Evolutionary conservation across 306 rosid genomes (phyloP).

Genomic region (Dicorynia guianensis): DNA sequence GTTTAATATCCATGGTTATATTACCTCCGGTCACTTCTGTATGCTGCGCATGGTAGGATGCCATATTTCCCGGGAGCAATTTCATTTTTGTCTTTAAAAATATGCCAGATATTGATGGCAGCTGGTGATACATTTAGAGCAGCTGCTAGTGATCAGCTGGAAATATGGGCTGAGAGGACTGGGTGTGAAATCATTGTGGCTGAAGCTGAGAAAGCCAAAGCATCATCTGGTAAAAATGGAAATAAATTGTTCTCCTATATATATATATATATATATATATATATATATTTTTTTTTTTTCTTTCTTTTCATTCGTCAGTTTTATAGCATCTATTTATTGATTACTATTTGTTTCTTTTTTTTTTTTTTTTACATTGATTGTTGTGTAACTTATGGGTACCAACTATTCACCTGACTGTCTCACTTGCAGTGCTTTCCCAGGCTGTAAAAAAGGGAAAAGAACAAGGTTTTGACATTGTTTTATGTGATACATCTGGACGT

Average conservation of each 20-base stretch:
- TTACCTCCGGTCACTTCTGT: conserved; percentile 23
- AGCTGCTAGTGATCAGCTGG: conserved; percentile 97
- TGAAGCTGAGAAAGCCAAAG: conserved; percentile 84
- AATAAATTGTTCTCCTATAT: conserved; percentile 3
- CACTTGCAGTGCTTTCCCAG: conserved; percentile 84
- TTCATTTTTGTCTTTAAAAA: conserved; percentile 42
- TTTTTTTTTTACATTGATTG: background rate
- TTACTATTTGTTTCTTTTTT: background rate
- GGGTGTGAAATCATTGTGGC: conserved; percentile 93
- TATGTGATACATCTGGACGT: conserved; percentile 98
- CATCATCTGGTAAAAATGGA: conserved; percentile 70
- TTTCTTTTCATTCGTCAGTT: conserved; percentile 17
- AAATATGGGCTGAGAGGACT: conserved; percentile 98
- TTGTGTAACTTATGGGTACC: conserved; percentile 36
- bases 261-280: too few species aligned
- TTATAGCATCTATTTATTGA: conserved; percentile 4
- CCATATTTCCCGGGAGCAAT: conserved; percentile 15
- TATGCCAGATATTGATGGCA: conserved; percentile 84
- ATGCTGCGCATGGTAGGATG: conserved; percentile 18
- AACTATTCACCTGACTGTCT: conserved; percentile 54
- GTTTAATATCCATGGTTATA: conserved; percentile 14
- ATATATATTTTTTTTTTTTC: conserved; percentile 31
- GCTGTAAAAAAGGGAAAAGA: conserved; percentile 94
- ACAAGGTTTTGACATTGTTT: conserved; percentile 79
- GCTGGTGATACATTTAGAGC: conserved; percentile 99